phyloP scores from a whole-genome alignment of 768 basidiomycete genomes.

The Boletus rubescentipes region DNA sequence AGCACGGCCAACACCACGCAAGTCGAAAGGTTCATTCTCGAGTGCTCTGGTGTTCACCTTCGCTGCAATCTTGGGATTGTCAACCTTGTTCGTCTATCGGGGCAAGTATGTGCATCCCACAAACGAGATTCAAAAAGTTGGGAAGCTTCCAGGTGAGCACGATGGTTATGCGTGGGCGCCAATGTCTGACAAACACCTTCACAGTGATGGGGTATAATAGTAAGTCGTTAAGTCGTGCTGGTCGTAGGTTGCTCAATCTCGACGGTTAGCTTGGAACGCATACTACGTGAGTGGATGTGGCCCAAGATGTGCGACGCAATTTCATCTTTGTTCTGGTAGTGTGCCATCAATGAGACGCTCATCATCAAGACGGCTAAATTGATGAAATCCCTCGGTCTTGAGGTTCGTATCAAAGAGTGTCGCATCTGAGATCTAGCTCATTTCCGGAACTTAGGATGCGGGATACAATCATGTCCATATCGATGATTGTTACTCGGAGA shows the following conservation, averaged over 20 bases:
- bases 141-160: slow-evolving; percentile 36
- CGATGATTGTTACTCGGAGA: slow-evolving; percentile 67
- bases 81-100: slow-evolving; percentile 14
- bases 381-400: slow-evolving; percentile 52
- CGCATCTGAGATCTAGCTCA: neutral
- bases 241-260: slow-evolving; percentile 4
- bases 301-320: neutral
- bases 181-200: neutral
- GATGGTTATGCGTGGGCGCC: neutral
- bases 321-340: slow-evolving; percentile 35
- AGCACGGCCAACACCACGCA: neutral
- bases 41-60: slow-evolving; percentile 16
- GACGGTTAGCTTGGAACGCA: slow-evolving; percentile 61
- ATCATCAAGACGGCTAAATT: slow-evolving; percentile 49
- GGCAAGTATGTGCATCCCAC: neutral
- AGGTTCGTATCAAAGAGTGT: slow-evolving; percentile 34
- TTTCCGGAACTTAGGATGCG: slow-evolving; percentile 40
- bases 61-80: slow-evolving; percentile 20
- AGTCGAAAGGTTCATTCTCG: slow-evolving; percentile 4
- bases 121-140: slow-evolving; percentile 24
- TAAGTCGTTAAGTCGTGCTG: slow-evolving; percentile 29
- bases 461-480: slow-evolving; percentile 62
- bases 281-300: slow-evolving; percentile 47
- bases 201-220: slow-evolving; percentile 66
- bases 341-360: slow-evolving; percentile 55